Percentiles rank a stretch among this genome's conserved stretches.
These are phyloP conservation scores for Chloromonas sp. DNA, from an alignment of 163 green algal genomes.

Conservation along the genomic window DNA sequence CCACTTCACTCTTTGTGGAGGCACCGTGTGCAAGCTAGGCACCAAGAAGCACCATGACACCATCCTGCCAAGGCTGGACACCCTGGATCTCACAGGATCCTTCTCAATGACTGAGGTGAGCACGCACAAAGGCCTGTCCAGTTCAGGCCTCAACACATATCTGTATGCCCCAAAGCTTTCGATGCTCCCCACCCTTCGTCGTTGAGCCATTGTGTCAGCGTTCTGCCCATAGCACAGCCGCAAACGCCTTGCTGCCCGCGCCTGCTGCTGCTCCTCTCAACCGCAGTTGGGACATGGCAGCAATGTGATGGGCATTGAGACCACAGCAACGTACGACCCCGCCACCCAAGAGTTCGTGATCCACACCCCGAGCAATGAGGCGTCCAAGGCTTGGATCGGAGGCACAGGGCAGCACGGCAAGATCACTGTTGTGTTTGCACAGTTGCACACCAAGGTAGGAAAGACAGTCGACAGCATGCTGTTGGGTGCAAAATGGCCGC, in stretches of 20 bases:
- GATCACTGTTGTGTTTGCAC: constrained; percentile 75
- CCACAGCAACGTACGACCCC: constrained; percentile 60
- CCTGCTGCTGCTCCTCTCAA: no score
- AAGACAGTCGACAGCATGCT: no score
- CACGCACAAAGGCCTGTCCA: background rate
- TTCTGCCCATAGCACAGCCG: no score
- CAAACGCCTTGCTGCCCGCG: no score
- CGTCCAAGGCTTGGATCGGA: constrained; percentile 68
- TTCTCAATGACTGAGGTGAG: constrained; percentile 75
- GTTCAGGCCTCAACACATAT: no score
- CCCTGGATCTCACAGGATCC: constrained; percentile 70
- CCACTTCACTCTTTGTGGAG: constrained; percentile 89
- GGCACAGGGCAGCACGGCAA: constrained; percentile 52
- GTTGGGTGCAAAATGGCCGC: no score
- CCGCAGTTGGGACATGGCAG: constrained; percentile 13
- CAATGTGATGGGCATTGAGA: constrained; percentile 90
- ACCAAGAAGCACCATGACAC: constrained; percentile 69
- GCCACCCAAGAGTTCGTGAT: constrained; percentile 66
- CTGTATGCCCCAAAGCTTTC: no score
- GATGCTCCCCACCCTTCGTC: no score
- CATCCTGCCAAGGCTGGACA: constrained; percentile 60
- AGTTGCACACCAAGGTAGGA: constrained; percentile 44
- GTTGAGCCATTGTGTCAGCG: no score
- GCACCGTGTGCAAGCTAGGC: constrained; percentile 55
- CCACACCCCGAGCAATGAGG: constrained; percentile 72